A percentile compares a stretch with the other conserved stretches of the same genome.
Evolutionary conservation across 768 basidiomycete genomes (phyloP).

Genomic region (Gymnopilus dilepis): DNA sequence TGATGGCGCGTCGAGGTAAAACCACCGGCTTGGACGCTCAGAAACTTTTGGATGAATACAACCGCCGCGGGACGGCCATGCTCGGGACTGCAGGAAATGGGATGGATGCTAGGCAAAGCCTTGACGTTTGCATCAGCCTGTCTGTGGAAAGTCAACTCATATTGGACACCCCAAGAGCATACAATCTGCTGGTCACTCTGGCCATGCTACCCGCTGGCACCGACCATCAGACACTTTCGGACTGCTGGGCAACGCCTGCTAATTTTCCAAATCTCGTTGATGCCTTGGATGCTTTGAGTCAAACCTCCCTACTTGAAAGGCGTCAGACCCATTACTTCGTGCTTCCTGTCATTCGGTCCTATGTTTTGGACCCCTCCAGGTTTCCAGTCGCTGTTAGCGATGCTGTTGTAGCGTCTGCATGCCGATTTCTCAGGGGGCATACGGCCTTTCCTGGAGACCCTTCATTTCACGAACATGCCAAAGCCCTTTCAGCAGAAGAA

Average conservation of each 20-base stretch:
- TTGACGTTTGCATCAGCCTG: conserved; percentile 25
- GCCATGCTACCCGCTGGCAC: conserved; percentile 31
- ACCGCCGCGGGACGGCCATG: neutral
- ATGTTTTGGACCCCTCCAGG: neutral
- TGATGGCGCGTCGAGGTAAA: conserved; percentile 33
- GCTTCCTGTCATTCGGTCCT: conserved; percentile 3
- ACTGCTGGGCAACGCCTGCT: conserved; percentile 16
- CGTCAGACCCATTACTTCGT: neutral
- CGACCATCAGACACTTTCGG: conserved; percentile 1
- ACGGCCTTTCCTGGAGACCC: neutral
- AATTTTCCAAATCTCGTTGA: neutral
- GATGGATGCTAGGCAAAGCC: conserved; percentile 15
- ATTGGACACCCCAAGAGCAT: conserved; percentile 17
- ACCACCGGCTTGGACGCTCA: conserved; percentile 4
- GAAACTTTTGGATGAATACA: conserved; percentile 18
- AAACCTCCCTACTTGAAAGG: conserved; percentile 10
- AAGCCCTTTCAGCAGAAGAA: conserved; percentile 1
- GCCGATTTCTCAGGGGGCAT: neutral
- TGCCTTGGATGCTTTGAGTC: conserved; percentile 12
- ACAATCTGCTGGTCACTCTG: conserved; percentile 27
- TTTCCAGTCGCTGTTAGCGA: neutral
- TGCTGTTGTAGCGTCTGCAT: neutral
- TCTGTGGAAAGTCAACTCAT: conserved; percentile 25
- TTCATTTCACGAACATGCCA: neutral
- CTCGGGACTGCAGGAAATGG: conserved; percentile 1